A percentile compares a stretch with the other conserved stretches of the same genome.
Evolutionary conservation across 768 basidiomycete genomes (phyloP).

Genomic region (Lenzites betulinus): DNA sequence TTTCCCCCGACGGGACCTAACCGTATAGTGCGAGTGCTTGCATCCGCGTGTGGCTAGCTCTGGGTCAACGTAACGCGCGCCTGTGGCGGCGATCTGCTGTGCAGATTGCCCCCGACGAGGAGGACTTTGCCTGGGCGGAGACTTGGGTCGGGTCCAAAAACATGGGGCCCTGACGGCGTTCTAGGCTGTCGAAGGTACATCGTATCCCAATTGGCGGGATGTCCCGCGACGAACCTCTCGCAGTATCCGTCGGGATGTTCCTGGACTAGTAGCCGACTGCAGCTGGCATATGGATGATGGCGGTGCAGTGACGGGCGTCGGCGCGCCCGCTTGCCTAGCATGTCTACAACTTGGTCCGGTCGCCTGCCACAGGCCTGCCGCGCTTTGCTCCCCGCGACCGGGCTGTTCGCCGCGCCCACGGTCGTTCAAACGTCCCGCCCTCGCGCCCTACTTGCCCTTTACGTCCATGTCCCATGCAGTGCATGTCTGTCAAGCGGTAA

Average conservation of each 20-base stretch:
- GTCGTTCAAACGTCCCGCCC: slow-evolving; percentile 6
- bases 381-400: neutral
- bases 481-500: slow-evolving; percentile 11
- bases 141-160: too few relatives aligned
- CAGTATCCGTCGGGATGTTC: neutral
- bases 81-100: too few relatives aligned
- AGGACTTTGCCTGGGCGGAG: too few relatives aligned
- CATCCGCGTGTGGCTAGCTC: too few relatives aligned
- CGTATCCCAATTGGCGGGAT: neutral
- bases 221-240: neutral
- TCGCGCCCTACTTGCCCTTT: neutral
- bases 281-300: slow-evolving; percentile 2
- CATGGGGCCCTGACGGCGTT: too few relatives aligned
- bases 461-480: slow-evolving; percentile 3
- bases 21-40: neutral
- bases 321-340: slow-evolving; percentile 1
- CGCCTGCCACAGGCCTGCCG: neutral
- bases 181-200: too few relatives aligned
- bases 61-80: too few relatives aligned
- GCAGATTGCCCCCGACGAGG: too few relatives aligned
- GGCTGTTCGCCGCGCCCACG: slow-evolving; percentile 8
- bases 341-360: slow-evolving; percentile 1
- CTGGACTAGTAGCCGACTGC: neutral
- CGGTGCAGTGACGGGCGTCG: slow-evolving; percentile 1
- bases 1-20: neutral